Evolutionary conservation across 345 rosid genomes (phyloP).

Genomic region (Lepidium aucheri): DNA sequence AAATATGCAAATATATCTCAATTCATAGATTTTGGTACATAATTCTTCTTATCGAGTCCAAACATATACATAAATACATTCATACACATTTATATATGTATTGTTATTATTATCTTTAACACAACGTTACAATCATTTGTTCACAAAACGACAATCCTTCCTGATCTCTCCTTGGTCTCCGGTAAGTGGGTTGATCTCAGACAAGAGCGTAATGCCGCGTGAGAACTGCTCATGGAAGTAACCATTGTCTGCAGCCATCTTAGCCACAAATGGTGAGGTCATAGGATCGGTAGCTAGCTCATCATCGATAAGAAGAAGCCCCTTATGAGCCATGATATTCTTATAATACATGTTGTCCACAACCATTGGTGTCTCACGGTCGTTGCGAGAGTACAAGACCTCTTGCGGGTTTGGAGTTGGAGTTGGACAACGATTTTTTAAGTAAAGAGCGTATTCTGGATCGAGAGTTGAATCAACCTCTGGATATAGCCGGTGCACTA

Average conservation of each 20-base stretch:
- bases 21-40: conserved; percentile 1
- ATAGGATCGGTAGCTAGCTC: conserved; percentile 54
- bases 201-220: conserved; percentile 44
- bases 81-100: neutral
- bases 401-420: conserved; percentile 46
- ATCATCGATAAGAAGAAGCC: conserved; percentile 56
- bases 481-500: conserved; percentile 71
- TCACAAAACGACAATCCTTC: conserved; percentile 69
- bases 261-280: conserved; percentile 48
- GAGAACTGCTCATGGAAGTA: conserved; percentile 67
- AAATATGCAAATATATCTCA: neutral
- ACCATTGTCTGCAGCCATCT: conserved; percentile 67
- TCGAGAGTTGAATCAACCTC: conserved; percentile 59
- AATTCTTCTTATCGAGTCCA: conserved; percentile 10
- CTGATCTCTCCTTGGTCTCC: conserved; percentile 70
- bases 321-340: conserved; percentile 53
- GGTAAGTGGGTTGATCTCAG: conserved; percentile 66
- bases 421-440: conserved; percentile 53
- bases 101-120: neutral
- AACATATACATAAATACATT: neutral
- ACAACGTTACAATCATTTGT: conserved; percentile 6
- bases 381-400: conserved; percentile 60
- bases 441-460: conserved; percentile 53
- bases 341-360: conserved; percentile 70
- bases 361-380: conserved; percentile 73